Base-by-base conservation (phyloP, 1,284 basidiomycete genomes). In the Somion occarium region DNA sequence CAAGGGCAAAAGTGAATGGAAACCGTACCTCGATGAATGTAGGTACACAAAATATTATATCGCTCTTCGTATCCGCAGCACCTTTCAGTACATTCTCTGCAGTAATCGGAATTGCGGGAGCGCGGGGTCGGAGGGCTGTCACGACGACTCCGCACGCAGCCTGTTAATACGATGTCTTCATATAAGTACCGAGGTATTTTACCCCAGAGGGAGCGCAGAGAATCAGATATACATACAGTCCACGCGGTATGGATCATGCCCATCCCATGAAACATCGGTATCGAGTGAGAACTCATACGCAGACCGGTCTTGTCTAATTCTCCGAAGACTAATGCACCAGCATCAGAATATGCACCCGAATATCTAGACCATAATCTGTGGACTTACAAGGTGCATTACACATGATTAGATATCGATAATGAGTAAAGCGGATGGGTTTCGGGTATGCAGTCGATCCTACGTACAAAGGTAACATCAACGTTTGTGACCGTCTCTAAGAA, bases 241-340 rank as follows among this genome's bases (percentile, higher is more conserved):
- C 53, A 57, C 25, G 42, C 39, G 38, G 56, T 50, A 51, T 53
- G 48, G 50, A 54, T 50, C 23, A 60, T 49, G 1, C 62, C 62
- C 43, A 64, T 50, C 2, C 51, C 62, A 50, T 63, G 65, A 42
- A 60, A 66, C 53, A 62, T 58, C 1, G 64, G 62, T 15, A 56
- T 50, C 1, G 58, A 44, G 24, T 66, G 64, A 13, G 47, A 46
- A 2, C 52, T 49, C 7, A 64, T 41, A 7, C 53, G 52, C 5
- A 56, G 15, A 19, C 63, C 62, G 5, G 54, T 58, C 38, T 61
- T 25, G 46, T 63, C 61, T 1, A 51, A 42, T 11, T 61, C 57
- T 1, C 59, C 60, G 47, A 56, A 61, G 42, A 48, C 60, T 61
- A 43, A 7, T 5, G 15, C n/a, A n/a, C n/a, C n/a, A n/a, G n/a